Evolutionary conservation across 2,329 filamentous ascomycete genomes (phyloP).

Genomic region (Phyllosticta citriasiana): DNA sequence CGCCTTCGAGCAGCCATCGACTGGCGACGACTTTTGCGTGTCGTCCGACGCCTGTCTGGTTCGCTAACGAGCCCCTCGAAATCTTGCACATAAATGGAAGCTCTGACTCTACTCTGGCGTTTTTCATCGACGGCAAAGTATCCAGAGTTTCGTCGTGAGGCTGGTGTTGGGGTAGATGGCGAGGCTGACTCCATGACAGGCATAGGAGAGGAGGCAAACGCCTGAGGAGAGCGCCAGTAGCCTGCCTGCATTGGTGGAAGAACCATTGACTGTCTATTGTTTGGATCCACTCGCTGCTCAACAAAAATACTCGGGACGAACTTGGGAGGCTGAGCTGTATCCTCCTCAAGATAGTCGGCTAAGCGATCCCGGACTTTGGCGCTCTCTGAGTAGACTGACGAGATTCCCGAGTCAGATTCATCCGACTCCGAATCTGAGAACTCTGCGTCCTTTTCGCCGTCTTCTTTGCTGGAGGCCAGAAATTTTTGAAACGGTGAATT

Average conservation of each 20-base stretch:
- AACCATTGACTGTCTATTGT: conserved; percentile 8
- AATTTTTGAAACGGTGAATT: conserved; percentile 39
- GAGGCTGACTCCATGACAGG: background rate
- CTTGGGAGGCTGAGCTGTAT: background rate
- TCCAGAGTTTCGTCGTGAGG: background rate
- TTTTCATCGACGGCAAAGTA: background rate
- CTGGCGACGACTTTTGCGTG: background rate
- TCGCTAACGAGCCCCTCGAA: background rate
- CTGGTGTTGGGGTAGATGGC: background rate
- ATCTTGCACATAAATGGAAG: background rate
- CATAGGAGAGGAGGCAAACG: background rate
- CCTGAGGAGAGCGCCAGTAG: background rate
- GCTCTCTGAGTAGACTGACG: conserved; percentile 2
- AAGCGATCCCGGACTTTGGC: conserved; percentile 1
- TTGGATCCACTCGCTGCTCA: conserved; percentile 1
- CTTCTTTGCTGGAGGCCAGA: conserved; percentile 10
- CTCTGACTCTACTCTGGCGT: background rate
- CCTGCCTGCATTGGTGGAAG: conserved; percentile 1
- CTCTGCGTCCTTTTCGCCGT: background rate
- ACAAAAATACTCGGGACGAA: conserved; percentile 9
- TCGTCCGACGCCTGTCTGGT: background rate
- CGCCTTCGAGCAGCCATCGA: background rate
- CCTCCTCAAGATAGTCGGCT: background rate
- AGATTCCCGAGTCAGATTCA: background rate
- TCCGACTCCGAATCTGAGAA: background rate